A percentile compares a stretch with the other conserved stretches of the same genome.
Evolutionary conservation across 208 protist genomes (phyloP).

Genomic region (Naegleria fowleri): DNA sequence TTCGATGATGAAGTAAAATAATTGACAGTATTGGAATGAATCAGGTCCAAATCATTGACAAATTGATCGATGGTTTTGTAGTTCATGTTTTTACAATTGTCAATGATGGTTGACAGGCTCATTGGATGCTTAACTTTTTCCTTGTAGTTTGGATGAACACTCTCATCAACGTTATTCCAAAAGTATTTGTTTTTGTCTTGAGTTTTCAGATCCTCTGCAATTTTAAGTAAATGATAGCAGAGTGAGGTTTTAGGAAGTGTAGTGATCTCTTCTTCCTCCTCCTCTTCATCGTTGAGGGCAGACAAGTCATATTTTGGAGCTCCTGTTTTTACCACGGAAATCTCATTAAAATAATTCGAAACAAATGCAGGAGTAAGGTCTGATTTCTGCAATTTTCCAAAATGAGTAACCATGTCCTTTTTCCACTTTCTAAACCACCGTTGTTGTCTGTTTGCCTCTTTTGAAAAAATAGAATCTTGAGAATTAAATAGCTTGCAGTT

Average conservation of each 20-base stretch:
- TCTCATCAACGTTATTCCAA: not conserved
- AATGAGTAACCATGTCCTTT: slow-evolving; percentile 8
- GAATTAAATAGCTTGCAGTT: slow-evolving; percentile 36
- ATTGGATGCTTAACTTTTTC: not conserved
- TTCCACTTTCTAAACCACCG: slow-evolving; percentile 22
- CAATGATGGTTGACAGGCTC: not conserved
- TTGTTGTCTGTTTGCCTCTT: slow-evolving; percentile 26
- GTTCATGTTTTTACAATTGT: not conserved
- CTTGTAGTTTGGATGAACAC: not conserved
- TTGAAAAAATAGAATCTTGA: slow-evolving; percentile 25
- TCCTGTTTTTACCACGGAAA: not conserved
- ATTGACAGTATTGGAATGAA: not conserved
- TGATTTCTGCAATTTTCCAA: not conserved
- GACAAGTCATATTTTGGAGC: not conserved
- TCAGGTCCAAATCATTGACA: not conserved
- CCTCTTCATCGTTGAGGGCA: not conserved
- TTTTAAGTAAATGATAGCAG: not conserved
- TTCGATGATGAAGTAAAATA: not conserved
- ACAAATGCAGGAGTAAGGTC: not conserved
- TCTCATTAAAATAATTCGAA: not conserved
- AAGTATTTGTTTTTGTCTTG: slow-evolving; percentile 8
- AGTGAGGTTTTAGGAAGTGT: not conserved
- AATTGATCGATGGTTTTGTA: not conserved
- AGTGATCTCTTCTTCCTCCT: not conserved
- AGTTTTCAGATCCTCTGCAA: not conserved